These are phyloP conservation scores for Cryptosporidium felis DNA, from an alignment of 169 alveolate species.

Conservation along the genomic window DNA sequence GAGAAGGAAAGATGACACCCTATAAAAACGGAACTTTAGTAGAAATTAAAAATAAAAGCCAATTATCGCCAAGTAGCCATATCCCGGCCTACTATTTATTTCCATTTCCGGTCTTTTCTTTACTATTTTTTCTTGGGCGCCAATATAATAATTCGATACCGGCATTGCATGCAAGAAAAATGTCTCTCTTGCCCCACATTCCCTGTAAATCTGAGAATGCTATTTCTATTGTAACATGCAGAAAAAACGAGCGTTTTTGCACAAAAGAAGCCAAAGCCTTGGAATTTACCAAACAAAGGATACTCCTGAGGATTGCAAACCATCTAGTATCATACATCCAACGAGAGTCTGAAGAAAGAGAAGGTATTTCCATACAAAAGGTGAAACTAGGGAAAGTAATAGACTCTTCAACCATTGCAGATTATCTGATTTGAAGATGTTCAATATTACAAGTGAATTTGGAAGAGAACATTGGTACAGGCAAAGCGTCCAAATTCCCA, in stretches of 20 bases:
- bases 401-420: too few relatives aligned
- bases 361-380: too few relatives aligned
- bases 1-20: too few relatives aligned
- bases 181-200: constrained; percentile 54
- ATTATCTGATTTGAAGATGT: constrained; percentile 14
- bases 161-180: constrained; percentile 30
- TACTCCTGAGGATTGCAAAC: neutral
- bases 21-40: too few relatives aligned
- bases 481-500: neutral
- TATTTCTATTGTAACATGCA: neutral
- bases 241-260: neutral
- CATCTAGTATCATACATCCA: neutral
- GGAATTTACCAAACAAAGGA: neutral
- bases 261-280: neutral
- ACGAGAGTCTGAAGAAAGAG: neutral
- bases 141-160: constrained; percentile 42
- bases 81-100: too few relatives aligned
- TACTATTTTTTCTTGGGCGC: neutral
- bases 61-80: too few relatives aligned
- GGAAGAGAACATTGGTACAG: neutral
- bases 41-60: too few relatives aligned
- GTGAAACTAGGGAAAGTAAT: too few relatives aligned
- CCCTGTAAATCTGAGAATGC: neutral
- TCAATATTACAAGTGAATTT: neutral
- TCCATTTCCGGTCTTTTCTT: too few relatives aligned